Conservation (phyloP, 139 green algal species). For the Deuterostichococcus epilithicus region DNA sequence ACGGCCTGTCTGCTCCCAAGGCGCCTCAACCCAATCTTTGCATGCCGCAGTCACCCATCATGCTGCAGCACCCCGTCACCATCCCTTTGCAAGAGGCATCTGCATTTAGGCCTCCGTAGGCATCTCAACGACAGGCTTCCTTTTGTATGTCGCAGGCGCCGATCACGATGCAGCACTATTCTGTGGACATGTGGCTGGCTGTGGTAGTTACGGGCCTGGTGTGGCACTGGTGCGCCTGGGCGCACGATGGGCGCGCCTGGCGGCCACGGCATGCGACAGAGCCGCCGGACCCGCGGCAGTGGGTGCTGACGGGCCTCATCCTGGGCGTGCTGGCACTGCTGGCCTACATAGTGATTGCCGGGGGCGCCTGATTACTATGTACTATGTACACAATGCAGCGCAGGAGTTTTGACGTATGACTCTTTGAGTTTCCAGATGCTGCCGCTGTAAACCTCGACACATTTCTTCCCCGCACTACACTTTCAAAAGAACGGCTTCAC, state of each 20-base stretch:
- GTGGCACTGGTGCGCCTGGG: slow-evolving; percentile 55
- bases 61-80: background rate
- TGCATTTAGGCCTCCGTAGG: background rate
- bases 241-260: slow-evolving; percentile 43
- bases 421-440: no score
- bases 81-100: background rate
- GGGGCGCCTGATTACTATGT: slow-evolving; percentile 2
- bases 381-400: no score
- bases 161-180: slow-evolving; percentile 55
- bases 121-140: background rate
- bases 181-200: slow-evolving; percentile 79
- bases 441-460: no score
- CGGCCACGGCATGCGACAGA: slow-evolving; percentile 3
- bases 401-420: no score
- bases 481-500: background rate
- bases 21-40: background rate
- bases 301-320: slow-evolving; percentile 22
- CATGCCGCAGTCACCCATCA: background rate
- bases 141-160: slow-evolving; percentile 6
- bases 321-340: slow-evolving; percentile 25
- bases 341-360: slow-evolving; percentile 17
- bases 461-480: no score
- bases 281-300: slow-evolving; percentile 19
- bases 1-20: background rate
- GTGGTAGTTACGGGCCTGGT: slow-evolving; percentile 65